Evolutionary conservation across 1,139 yeast genomes (phyloP).

Genomic region (Yamadazyma trypodendri): DNA sequence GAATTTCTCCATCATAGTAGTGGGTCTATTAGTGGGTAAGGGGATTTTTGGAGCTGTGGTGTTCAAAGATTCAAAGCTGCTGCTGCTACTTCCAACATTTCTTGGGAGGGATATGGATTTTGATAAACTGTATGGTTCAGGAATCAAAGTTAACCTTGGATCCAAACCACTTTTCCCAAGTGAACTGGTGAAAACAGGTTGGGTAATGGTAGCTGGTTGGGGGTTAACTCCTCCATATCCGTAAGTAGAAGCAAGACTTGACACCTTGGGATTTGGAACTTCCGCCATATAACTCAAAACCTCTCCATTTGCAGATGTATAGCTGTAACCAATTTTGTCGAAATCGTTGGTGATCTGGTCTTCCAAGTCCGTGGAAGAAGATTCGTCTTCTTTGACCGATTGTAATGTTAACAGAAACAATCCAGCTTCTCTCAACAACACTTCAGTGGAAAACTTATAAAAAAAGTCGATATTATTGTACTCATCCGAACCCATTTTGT

Average conservation of each 20-base stretch:
- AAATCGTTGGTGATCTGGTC: conserved; percentile 52
- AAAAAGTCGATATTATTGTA: conserved; percentile 66
- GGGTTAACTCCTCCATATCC: conserved; percentile 23
- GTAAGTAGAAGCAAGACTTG: conserved; percentile 17
- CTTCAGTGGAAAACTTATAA: conserved; percentile 67
- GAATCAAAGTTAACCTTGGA: conserved; percentile 58
- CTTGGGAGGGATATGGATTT: conserved; percentile 56
- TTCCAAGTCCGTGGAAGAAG: conserved; percentile 28
- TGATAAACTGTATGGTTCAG: conserved; percentile 57
- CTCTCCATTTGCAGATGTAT: conserved; percentile 63
- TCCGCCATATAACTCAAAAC: conserved; percentile 43
- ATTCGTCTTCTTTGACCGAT: conserved; percentile 14
- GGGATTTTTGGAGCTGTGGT: conserved; percentile 48
- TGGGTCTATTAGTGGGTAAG: conserved; percentile 58
- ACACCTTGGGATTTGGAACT: conserved; percentile 22
- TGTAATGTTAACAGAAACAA: conserved; percentile 32
- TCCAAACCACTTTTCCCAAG: conserved; percentile 66
- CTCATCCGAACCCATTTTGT: conserved; percentile 53
- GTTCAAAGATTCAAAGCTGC: conserved; percentile 51
- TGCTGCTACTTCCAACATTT: conserved; percentile 24
- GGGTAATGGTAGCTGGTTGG: conserved; percentile 29
- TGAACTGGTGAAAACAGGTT: conserved; percentile 71
- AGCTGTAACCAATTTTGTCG: conserved; percentile 60
- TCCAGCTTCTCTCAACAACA: conserved; percentile 68
- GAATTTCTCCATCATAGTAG: conserved; percentile 68